Evolutionary conservation across 148 eudicot species (phyloP), one percentile per base, ranked within the genome.

Genomic region (Rheum nobile): DNA sequence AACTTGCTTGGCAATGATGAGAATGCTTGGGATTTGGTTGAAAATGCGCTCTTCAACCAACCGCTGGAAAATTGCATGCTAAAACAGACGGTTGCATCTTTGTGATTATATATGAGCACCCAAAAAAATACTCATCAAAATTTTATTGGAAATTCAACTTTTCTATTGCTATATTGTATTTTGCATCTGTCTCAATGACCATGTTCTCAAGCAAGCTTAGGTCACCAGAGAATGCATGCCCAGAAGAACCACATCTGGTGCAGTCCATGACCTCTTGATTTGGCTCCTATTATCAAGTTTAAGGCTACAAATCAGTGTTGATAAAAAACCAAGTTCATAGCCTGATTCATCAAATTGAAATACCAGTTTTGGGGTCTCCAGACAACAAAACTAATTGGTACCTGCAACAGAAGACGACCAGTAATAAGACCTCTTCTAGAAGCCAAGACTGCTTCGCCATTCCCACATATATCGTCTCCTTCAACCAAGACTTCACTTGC

Each of bases 11-110:
- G 95, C 97, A 35, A 97, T 96, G 76, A 96, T 90, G 68, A 96
- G 86, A 83, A 96, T 90, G 85, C 96, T 82, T 39, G 99, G 99
- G 74, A 96, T 85, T 82, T 96, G 91, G 77, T 90, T 92, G 82
- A 88, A 92, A 63, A 96, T 70, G 44, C 92, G 79, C 76, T 96
- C 99, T 87, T 96, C 99, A 42, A 86, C 90, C 76, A 96, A 84
- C 74, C 99, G 81, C 83, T 96, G 99, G 86, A 96, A 96, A 80
- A 96, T 84, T 43, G 99, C 99, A 82, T 96, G 99, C 99, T 96
- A 80, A 71, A 16, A 71, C 44, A 71, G 72, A 44, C 41, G 35
- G 22, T 67, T 35, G 71, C 35, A 32, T 16, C n/a, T 67, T 61
- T 61, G 13, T 37, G 46, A 32, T 65, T 12, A n/a, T 17, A 0